A percentile compares a stretch with the other conserved stretches of the same genome.
Conservation (phyloP, 2,329 filamentous ascomycete genomes). For the Penicillium sp. region DNA sequence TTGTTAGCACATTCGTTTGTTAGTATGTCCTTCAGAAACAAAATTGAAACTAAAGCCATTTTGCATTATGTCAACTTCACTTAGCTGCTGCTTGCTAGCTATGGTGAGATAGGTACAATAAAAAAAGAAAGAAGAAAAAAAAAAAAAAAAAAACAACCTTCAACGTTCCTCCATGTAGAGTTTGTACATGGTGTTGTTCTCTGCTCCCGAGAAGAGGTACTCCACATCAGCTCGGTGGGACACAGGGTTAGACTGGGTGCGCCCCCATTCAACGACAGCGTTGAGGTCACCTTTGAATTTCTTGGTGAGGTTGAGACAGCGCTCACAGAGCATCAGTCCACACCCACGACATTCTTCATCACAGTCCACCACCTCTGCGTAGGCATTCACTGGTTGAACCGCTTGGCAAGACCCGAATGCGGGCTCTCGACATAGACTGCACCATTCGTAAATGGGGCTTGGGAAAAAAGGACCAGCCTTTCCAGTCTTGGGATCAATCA, state of each 20-base stretch:
- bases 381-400: constrained; percentile 7
- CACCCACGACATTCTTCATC: constrained; percentile 22
- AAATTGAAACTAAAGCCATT: background rate
- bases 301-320: constrained; percentile 21
- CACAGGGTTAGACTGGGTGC: background rate
- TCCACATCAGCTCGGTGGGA: constrained; percentile 10
- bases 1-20: background rate
- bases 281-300: constrained; percentile 22
- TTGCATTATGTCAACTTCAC: background rate
- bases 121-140: background rate
- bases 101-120: background rate
- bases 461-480: background rate
- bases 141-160: background rate
- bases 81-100: background rate
- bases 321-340: constrained; percentile 32
- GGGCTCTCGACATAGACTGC: constrained; percentile 43
- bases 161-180: background rate
- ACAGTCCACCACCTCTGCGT: background rate
- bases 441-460: constrained; percentile 34
- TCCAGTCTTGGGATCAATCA: background rate
- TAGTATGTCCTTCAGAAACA: background rate
- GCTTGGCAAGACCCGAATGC: constrained; percentile 39
- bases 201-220: constrained; percentile 8
- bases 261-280: background rate
- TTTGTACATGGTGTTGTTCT: constrained; percentile 1